phyloP scores from a whole-genome alignment of 768 basidiomycete genomes.

The Phaffia tasmanica region DNA sequence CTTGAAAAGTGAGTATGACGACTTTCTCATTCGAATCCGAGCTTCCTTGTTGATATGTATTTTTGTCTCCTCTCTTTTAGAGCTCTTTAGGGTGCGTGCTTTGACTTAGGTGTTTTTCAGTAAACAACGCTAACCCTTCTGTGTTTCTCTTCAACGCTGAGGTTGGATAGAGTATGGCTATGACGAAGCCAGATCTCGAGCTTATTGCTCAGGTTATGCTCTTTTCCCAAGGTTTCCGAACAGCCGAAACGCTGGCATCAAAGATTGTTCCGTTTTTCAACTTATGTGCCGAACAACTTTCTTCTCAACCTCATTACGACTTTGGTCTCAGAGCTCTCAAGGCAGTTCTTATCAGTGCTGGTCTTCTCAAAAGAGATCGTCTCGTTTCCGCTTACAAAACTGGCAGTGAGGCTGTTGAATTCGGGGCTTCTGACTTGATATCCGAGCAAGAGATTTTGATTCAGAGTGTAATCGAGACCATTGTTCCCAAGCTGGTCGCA shows the following conservation, averaged over 20 bases:
- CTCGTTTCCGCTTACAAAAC: slow-evolving; percentile 43
- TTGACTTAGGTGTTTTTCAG: not conserved
- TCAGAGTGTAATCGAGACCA: slow-evolving; percentile 95
- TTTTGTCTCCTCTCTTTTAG: slow-evolving; percentile 74
- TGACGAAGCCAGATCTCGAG: slow-evolving; percentile 96
- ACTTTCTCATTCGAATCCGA: not conserved
- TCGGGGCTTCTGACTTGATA: slow-evolving; percentile 54
- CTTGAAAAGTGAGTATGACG: slow-evolving; percentile 37
- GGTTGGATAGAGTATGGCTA: slow-evolving; percentile 65
- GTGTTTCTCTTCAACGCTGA: too few relatives aligned
- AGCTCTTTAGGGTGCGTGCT: slow-evolving; percentile 74
- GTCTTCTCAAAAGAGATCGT: slow-evolving; percentile 90
- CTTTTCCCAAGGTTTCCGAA: slow-evolving; percentile 98
- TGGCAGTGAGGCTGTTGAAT: slow-evolving; percentile 6
- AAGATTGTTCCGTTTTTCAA: slow-evolving; percentile 99
- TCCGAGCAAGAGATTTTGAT: slow-evolving; percentile 95
- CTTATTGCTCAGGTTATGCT: slow-evolving; percentile 99
- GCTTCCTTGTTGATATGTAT: too few relatives aligned
- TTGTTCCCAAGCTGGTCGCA: slow-evolving; percentile 93
- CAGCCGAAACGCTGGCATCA: slow-evolving; percentile 90
- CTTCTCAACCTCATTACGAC: slow-evolving; percentile 95
- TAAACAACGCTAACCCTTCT: not conserved
- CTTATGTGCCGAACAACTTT: slow-evolving; percentile 92
- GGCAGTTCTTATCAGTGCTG: slow-evolving; percentile 89
- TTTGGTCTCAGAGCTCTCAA: slow-evolving; percentile 96